Evolutionary conservation across 108 stramenopile genomes (phyloP).

Genomic region (Nannochloropsis salina): DNA sequence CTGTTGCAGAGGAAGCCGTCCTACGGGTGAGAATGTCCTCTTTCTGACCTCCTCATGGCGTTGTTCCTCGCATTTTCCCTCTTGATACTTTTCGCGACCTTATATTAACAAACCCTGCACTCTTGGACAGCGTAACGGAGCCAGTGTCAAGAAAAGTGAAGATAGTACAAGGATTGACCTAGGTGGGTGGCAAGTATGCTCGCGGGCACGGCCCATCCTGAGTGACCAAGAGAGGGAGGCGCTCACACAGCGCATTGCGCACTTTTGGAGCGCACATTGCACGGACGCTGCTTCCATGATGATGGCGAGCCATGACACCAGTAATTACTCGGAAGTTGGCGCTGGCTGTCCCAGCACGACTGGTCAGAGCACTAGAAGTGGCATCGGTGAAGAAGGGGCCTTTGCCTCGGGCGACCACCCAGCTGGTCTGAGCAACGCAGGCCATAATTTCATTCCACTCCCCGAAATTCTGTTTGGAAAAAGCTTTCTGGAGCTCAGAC

Average conservation of each 20-base stretch:
- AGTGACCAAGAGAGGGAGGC: constrained; percentile 19
- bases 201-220: not conserved
- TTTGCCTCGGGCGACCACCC: not conserved
- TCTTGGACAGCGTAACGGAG: not conserved
- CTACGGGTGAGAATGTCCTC: not conserved
- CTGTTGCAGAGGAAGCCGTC: not conserved
- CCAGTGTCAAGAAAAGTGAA: not conserved
- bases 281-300: not conserved
- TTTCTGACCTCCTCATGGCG: not conserved
- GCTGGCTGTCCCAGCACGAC: not conserved
- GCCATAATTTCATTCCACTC: not conserved
- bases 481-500: constrained; percentile 2
- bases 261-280: not conserved
- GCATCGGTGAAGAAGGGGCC: not conserved
- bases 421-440: not conserved
- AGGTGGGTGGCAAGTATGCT: not conserved
- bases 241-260: not conserved
- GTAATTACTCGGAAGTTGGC: not conserved
- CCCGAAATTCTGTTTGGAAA: not conserved
- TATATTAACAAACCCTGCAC: not conserved
- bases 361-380: not conserved
- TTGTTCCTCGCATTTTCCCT: constrained; percentile 9
- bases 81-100: not conserved
- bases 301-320: not conserved
- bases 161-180: not conserved